phyloP scores from a whole-genome alignment of 2,329 filamentous ascomycete genomes.

The Botrytis byssoidea region DNA sequence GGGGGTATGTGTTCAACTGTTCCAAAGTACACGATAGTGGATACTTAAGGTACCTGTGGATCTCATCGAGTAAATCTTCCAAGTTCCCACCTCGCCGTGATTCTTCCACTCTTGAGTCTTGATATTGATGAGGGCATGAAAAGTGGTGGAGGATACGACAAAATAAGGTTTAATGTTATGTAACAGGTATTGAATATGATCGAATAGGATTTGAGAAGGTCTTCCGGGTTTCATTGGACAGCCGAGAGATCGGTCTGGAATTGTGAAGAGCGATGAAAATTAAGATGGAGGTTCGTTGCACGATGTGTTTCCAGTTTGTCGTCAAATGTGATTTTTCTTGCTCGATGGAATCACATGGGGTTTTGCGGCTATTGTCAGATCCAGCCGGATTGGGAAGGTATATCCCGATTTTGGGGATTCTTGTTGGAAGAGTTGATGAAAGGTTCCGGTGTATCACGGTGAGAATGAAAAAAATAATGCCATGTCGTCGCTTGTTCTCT shows the following conservation, averaged over 20 bases:
- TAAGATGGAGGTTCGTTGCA: neutral
- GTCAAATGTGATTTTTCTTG: neutral
- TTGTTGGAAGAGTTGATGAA: neutral
- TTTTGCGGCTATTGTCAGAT: neutral
- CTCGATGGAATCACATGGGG: slow-evolving; percentile 8
- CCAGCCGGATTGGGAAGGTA: neutral
- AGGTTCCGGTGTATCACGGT: neutral
- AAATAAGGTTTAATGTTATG: slow-evolving; percentile 2
- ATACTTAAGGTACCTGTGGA: neutral
- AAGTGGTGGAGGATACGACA: neutral
- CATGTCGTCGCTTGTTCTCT: neutral
- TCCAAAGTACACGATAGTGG: neutral
- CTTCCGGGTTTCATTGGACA: slow-evolving; percentile 1
- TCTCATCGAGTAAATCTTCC: slow-evolving; percentile 3
- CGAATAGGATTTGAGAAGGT: neutral
- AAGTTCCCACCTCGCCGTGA: neutral
- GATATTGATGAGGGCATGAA: neutral
- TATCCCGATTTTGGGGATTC: neutral
- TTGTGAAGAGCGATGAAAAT: neutral
- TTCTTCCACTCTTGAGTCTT: slow-evolving; percentile 14
- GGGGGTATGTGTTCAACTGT: neutral
- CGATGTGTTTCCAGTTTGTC: neutral
- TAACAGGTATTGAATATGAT: neutral
- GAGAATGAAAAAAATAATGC: neutral
- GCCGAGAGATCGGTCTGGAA: slow-evolving; percentile 8